These are phyloP conservation scores for Psilocybe cubensis DNA, from an alignment of 768 basidiomycete species.

Conservation along the genomic window DNA sequence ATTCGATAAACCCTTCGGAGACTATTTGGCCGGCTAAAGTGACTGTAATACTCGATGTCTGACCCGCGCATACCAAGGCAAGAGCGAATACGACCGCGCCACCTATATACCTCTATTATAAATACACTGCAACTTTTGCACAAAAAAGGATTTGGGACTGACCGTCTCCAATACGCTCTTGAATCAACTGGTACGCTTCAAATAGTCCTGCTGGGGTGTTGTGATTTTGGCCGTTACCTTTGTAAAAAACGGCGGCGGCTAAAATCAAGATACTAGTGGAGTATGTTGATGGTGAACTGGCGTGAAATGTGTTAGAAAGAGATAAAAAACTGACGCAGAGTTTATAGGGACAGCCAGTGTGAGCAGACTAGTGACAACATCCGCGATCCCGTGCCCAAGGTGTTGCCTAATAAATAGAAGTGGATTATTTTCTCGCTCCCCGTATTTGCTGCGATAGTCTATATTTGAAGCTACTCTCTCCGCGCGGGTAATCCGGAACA, in stretches of 20 bases:
- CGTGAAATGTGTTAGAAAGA: background rate
- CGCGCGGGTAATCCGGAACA: slow-evolving; percentile 34
- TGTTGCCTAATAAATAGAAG: slow-evolving; percentile 53
- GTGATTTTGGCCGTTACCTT: slow-evolving; percentile 31
- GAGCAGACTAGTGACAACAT: slow-evolving; percentile 62
- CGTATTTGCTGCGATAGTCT: slow-evolving; percentile 41
- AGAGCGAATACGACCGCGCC: slow-evolving; percentile 76
- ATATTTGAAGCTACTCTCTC: slow-evolving; percentile 32
- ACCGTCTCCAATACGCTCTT: slow-evolving; percentile 59
- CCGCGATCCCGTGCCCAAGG: slow-evolving; percentile 57
- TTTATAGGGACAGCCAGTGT: slow-evolving; percentile 80
- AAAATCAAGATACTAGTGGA: slow-evolving; percentile 65
- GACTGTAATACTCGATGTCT: slow-evolving; percentile 78
- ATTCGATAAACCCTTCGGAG: slow-evolving; percentile 79
- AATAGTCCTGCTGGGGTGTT: slow-evolving; percentile 64
- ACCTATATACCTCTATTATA: slow-evolving; percentile 35
- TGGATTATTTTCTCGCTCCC: slow-evolving; percentile 51
- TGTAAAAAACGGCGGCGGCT: slow-evolving; percentile 72
- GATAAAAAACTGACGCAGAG: slow-evolving; percentile 47
- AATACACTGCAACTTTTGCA: background rate
- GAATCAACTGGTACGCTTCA: slow-evolving; percentile 69
- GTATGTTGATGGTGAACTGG: background rate
- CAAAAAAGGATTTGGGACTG: slow-evolving; percentile 16
- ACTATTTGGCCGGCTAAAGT: slow-evolving; percentile 83
- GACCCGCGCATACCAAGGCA: slow-evolving; percentile 74